Evolutionary conservation across 805 yeast species (phyloP).

Genomic region (Ogataea trehaloabstinens): DNA sequence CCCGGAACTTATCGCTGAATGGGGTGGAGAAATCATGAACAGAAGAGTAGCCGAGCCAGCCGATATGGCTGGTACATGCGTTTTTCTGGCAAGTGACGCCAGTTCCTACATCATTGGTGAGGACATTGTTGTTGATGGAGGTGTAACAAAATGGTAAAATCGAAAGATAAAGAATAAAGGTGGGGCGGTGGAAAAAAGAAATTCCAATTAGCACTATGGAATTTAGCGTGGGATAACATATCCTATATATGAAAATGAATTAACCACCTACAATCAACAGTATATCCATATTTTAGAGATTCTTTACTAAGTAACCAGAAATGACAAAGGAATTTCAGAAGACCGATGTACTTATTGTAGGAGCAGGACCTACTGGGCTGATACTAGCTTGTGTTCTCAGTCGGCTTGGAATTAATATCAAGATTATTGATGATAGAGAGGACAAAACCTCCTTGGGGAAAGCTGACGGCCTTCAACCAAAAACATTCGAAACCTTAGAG

Average conservation of each 20-base stretch:
- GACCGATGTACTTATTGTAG: slow-evolving; percentile 33
- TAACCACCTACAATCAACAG: too few relatives aligned
- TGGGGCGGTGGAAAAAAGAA: too few relatives aligned
- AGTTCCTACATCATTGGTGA: slow-evolving; percentile 48
- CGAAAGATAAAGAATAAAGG: too few relatives aligned
- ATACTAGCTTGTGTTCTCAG: slow-evolving; percentile 31
- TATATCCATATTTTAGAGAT: too few relatives aligned
- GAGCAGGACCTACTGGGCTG: slow-evolving; percentile 39
- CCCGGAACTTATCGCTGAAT: slow-evolving; percentile 21
- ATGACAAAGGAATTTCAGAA: too few relatives aligned
- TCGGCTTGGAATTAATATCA: slow-evolving; percentile 26
- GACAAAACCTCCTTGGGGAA: slow-evolving; percentile 31
- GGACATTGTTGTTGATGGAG: slow-evolving; percentile 51
- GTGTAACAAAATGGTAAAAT: slow-evolving; percentile 16
- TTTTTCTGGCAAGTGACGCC: slow-evolving; percentile 53
- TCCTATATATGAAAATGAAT: too few relatives aligned
- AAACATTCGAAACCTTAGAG: slow-evolving; percentile 31
- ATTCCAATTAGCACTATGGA: too few relatives aligned
- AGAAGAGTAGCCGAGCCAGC: slow-evolving; percentile 48
- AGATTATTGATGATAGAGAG: slow-evolving; percentile 32
- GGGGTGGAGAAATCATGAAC: slow-evolving; percentile 38
- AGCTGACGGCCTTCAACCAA: slow-evolving; percentile 36
- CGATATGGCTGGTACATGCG: slow-evolving; percentile 52
- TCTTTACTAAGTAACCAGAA: too few relatives aligned
- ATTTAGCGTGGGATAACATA: too few relatives aligned